phyloP scores from a whole-genome alignment of 164 flowering plant species.

The Magnolia changhungtana region DNA sequence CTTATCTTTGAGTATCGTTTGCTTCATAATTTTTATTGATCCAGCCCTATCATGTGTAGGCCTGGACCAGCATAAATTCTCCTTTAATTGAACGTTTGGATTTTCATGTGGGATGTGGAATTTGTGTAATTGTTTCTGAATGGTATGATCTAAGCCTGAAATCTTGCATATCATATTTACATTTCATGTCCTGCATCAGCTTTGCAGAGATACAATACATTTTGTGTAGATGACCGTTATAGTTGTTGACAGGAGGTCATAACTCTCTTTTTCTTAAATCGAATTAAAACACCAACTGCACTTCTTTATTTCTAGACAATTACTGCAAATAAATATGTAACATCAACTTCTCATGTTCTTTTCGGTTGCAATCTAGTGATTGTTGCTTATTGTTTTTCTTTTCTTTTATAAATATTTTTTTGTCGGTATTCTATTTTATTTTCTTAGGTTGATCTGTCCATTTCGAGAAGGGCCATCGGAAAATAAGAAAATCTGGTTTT shows the following conservation, averaged over 20 bases:
- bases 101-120: too few relatives aligned
- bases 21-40: too few relatives aligned
- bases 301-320: not conserved
- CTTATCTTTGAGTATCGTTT: too few relatives aligned
- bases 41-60: too few relatives aligned
- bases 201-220: slow-evolving; percentile 83
- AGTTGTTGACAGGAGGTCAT: slow-evolving; percentile 94
- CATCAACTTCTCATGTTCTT: not conserved
- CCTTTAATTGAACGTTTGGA: too few relatives aligned
- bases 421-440: slow-evolving; percentile 1
- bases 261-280: not conserved
- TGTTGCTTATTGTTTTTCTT: not conserved
- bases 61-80: too few relatives aligned
- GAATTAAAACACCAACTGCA: not conserved
- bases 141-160: too few relatives aligned
- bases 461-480: too few relatives aligned
- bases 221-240: slow-evolving; percentile 71
- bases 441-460: slow-evolving; percentile 57
- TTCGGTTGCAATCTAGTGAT: not conserved
- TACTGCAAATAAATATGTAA: not conserved
- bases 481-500: too few relatives aligned
- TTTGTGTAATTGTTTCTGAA: too few relatives aligned
- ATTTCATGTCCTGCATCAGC: too few relatives aligned
- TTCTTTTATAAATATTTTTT: not conserved
- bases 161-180: too few relatives aligned